phyloP scores from a whole-genome alignment of 495 filamentous ascomycete genomes.

The Penicilliopsis zonata region DNA sequence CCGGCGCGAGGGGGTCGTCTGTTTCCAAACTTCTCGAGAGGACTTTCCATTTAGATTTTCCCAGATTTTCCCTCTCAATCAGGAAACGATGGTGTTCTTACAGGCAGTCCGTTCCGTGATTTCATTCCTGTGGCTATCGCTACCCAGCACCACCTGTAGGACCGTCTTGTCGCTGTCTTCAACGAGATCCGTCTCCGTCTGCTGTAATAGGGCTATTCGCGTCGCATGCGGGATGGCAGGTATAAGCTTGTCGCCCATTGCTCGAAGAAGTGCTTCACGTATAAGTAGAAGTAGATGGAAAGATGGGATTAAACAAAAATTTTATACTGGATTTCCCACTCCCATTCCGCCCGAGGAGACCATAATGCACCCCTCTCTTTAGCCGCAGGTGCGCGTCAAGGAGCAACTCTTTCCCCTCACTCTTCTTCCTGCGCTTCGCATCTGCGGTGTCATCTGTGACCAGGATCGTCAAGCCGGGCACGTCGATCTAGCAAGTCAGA shows the following conservation, averaged over 20 bases:
- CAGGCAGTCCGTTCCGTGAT: slow-evolving; percentile 43
- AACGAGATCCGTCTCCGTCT: slow-evolving; percentile 38
- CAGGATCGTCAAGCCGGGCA: slow-evolving; percentile 52
- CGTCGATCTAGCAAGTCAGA: no score
- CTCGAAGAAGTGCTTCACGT: slow-evolving; percentile 59
- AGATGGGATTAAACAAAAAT: slow-evolving; percentile 2
- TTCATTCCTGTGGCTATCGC: slow-evolving; percentile 48
- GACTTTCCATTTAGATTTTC: slow-evolving; percentile 9
- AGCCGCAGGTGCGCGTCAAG: slow-evolving; percentile 54
- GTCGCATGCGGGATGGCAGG: slow-evolving; percentile 62
- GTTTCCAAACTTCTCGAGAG: slow-evolving; percentile 33
- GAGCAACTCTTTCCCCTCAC: slow-evolving; percentile 53
- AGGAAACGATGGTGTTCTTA: slow-evolving; percentile 15
- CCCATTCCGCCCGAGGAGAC: slow-evolving; percentile 65
- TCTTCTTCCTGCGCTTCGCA: slow-evolving; percentile 38
- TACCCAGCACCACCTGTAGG: slow-evolving; percentile 55
- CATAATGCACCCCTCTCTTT: slow-evolving; percentile 60
- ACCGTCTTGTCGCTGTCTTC: slow-evolving; percentile 28
- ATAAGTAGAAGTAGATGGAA: background rate
- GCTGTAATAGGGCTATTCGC: slow-evolving; percentile 58
- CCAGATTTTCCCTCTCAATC: no score
- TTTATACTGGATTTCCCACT: slow-evolving; percentile 62
- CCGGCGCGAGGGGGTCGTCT: slow-evolving; percentile 40
- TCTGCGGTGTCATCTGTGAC: slow-evolving; percentile 30
- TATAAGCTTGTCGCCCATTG: slow-evolving; percentile 66